These are phyloP conservation scores for Podospora fimiseda DNA, from an alignment of 495 filamentous ascomycete species.

Conservation along the genomic window DNA sequence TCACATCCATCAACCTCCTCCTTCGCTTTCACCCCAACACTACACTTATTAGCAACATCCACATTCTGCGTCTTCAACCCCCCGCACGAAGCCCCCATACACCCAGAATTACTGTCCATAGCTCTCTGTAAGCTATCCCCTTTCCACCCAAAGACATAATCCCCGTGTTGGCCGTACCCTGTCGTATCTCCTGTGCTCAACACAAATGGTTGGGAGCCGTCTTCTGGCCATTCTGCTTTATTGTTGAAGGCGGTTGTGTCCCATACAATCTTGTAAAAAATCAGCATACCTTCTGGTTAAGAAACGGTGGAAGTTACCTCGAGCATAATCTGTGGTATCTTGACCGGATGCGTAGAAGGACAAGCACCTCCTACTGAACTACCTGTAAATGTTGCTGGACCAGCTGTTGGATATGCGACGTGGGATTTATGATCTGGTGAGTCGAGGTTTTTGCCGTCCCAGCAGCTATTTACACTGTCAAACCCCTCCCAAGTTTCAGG, in stretches of 20 bases:
- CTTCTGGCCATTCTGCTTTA: conserved; percentile 32
- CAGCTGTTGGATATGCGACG: conserved; percentile 53
- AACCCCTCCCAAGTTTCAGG: too few species aligned
- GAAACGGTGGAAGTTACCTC: conserved; percentile 34
- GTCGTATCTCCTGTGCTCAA: conserved; percentile 37
- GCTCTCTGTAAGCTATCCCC: conserved; percentile 40
- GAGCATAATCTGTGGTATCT: conserved; percentile 54
- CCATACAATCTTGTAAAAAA: conserved; percentile 22
- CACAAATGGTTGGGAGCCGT: conserved; percentile 38
- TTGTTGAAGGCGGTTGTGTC: conserved; percentile 35
- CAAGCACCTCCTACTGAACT: conserved; percentile 37
- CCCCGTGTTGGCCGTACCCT: conserved; percentile 34
- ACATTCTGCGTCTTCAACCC: conserved; percentile 26
- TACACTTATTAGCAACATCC: conserved; percentile 25
- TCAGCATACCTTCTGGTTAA: not conserved
- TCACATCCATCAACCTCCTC: conserved; percentile 41
- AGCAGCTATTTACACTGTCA: conserved; percentile 50
- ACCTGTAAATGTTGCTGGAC: conserved; percentile 21
- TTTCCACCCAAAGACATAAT: conserved; percentile 41
- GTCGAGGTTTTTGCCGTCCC: conserved; percentile 58
- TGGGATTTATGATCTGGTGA: conserved; percentile 50
- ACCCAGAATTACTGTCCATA: conserved; percentile 34
- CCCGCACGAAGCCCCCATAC: conserved; percentile 34
- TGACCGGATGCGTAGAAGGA: conserved; percentile 49
- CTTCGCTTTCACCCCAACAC: conserved; percentile 28